Percentiles rank a stretch among this genome's conserved stretches.
Conservation (phyloP, 768 basidiomycete species). For the Rhodotorula babjevae region DNA sequence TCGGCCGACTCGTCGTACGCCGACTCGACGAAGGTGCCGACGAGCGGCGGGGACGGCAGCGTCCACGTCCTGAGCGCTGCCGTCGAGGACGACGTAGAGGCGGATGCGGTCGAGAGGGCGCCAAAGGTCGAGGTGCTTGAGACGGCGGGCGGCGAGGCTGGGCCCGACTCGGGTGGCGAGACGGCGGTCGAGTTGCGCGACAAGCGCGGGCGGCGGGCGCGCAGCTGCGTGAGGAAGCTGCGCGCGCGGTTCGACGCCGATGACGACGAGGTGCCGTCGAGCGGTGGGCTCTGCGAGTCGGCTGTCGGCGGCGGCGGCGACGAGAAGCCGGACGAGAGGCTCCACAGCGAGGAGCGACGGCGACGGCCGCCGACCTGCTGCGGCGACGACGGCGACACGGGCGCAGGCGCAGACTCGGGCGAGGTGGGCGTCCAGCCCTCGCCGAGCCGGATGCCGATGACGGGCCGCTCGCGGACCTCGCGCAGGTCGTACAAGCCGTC, state of each 20-base stretch:
- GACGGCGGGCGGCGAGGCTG: not conserved
- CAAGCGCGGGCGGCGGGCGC: slow-evolving; percentile 23
- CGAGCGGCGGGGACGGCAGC: not conserved
- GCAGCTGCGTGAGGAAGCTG: slow-evolving; percentile 32
- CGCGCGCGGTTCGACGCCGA: not conserved
- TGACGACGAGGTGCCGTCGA: not conserved
- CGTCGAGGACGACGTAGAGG: not conserved
- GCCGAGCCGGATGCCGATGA: slow-evolving; percentile 13
- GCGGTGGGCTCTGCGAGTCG: not conserved
- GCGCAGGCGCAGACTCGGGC: not conserved
- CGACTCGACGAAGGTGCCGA: not conserved
- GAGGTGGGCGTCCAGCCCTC: slow-evolving; percentile 1
- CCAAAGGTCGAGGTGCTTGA: not conserved
- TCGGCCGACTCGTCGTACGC: slow-evolving; percentile 11
- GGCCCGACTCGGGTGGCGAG: not conserved
- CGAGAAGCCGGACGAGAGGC: not conserved
- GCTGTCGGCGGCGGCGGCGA: not conserved
- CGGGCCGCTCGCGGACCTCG: not conserved
- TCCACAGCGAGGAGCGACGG: not conserved
- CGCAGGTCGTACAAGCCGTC: not conserved
- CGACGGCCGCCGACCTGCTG: not conserved
- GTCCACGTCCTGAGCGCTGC: not conserved
- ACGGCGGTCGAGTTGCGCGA: slow-evolving; percentile 5
- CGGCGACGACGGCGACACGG: not conserved
- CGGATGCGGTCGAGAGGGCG: not conserved